Evolutionary conservation across 2,329 filamentous ascomycete genomes (phyloP), one percentile per base, ranked within the genome.

Genomic region (Aspergillus ustus): DNA sequence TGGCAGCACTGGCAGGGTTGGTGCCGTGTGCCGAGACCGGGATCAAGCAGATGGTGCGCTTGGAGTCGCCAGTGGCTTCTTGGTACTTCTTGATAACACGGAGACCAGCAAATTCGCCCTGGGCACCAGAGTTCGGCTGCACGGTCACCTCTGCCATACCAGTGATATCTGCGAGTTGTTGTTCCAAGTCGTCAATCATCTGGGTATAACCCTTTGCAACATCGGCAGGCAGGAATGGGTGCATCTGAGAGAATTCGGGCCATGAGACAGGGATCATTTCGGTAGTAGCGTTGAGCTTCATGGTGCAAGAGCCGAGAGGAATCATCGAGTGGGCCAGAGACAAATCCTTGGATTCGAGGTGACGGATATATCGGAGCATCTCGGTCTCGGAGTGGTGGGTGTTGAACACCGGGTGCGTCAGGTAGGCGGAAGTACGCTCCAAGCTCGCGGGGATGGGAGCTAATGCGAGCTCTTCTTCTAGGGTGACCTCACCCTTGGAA

Each of bases 281-380:
- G 0, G 91, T 91, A 3, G 93, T 95, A 46, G 91, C 91, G 76
- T 97, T 97, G 57, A 97, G 87, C 83, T 98, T 98, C 94, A 98
- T 98, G 15, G 94, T 98, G 83, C 94, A 98, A 1, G 94, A 97
- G 20, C 94, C 94, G 1, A 98, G 86, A 2, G 94, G 93, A 63
- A 98, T 98, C 94, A 98, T 98, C 17, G 93, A 97, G 80, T 98
- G 94, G 2, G 93, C 91, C 5, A 97, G 84, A 1, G 94, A 97
- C 15, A 98, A 82, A 74, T 98, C 94, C 82, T 96, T 97, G 54
- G 93, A 96, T 75, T 96, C 91, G 5, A 98, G 84, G 74, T 97
- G 92, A 74, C 94, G 85, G 70, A 98, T 97, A 80, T 98, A 98
- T 48, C 94, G 90, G 54, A 98, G 83, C 70, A 98, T 86, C 78